Evolutionary conservation across 441 rosid genomes (phyloP).

Genomic region (Viola pubescens): DNA sequence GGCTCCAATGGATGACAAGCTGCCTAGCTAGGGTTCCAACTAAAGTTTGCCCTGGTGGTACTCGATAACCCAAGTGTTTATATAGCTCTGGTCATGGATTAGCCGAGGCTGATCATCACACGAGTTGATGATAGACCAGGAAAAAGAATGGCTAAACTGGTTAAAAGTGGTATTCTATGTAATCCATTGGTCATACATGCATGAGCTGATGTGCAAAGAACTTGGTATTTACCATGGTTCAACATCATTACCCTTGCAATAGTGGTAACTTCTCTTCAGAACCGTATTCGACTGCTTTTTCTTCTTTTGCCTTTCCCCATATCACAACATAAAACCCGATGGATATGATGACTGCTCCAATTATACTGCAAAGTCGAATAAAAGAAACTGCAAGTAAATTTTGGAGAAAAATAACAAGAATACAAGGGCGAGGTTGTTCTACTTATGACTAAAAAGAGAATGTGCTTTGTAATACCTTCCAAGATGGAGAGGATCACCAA

Average conservation of each 20-base stretch:
- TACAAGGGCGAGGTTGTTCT: neutral
- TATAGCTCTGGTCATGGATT: no score
- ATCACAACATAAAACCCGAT: constrained; percentile 33
- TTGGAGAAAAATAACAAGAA: neutral
- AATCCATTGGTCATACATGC: no score
- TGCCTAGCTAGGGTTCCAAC: no score
- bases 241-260: neutral
- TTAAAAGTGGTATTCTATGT: no score
- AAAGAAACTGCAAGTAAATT: neutral
- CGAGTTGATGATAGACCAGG: no score
- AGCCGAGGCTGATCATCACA: no score
- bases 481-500: constrained; percentile 27
- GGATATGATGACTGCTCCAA: constrained; percentile 31
- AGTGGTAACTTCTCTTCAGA: neutral
- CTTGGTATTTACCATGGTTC: neutral
- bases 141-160: no score
- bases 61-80: no score
- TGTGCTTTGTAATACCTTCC: constrained; percentile 21
- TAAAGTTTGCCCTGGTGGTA: no score
- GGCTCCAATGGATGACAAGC: no score
- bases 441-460: neutral
- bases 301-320: constrained; percentile 36
- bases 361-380: constrained; percentile 24
- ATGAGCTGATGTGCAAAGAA: no score
- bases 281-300: neutral